Conservation (phyloP, 345 rosid species). For the Anacardium occidentale region DNA sequence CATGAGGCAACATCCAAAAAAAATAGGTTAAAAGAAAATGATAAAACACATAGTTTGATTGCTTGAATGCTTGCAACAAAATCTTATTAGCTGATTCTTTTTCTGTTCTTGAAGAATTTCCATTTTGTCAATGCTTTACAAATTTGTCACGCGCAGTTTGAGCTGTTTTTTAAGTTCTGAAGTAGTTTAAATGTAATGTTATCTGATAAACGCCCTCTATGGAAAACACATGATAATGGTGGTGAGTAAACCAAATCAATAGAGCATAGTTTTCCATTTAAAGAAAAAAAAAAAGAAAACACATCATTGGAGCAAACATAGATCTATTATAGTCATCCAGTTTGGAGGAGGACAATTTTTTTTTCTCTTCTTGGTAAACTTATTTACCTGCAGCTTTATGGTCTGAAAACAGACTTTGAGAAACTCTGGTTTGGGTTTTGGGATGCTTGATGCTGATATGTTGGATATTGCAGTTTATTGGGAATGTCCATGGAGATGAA, state of each 20-base stretch:
- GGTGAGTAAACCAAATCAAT: too few relatives aligned
- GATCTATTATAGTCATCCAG: not conserved
- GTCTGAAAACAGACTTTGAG: not conserved
- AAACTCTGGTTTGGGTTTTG: slow-evolving; percentile 4
- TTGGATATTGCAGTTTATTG: slow-evolving; percentile 60
- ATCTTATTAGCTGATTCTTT: not conserved
- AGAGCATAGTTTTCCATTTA: too few relatives aligned
- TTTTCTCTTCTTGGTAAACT: not conserved
- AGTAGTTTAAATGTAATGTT: not conserved
- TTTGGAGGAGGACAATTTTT: not conserved
- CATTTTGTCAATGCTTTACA: too few relatives aligned
- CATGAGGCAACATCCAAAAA: not conserved
- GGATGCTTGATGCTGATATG: slow-evolving; percentile 19
- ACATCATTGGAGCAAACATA: not conserved
- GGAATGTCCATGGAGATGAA: slow-evolving; percentile 96
- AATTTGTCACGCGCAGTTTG: not conserved
- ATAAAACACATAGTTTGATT: not conserved
- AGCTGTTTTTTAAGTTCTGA: not conserved
- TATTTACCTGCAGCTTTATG: not conserved
- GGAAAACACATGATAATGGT: not conserved
- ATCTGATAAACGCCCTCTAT: not conserved
- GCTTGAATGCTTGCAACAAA: not conserved
- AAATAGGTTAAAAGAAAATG: not conserved
- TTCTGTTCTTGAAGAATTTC: not conserved
- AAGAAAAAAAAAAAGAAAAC: too few relatives aligned